Conservation (phyloP, 345 rosid species). For the Reutealis trisperma region DNA sequence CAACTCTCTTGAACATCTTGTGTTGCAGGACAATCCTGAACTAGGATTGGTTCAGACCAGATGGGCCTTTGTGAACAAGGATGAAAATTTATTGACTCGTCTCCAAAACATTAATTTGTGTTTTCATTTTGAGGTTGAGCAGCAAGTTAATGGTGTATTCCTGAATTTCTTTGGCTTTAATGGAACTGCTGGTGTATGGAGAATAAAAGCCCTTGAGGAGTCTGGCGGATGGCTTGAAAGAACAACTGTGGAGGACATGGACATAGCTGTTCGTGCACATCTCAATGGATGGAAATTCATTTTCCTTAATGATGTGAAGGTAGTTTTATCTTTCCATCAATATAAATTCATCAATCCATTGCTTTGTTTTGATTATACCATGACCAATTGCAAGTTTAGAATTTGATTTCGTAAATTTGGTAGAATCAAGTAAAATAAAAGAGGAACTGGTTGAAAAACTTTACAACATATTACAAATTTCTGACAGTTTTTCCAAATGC, state of each 20-base stretch:
- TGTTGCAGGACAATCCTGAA: conserved; percentile 61
- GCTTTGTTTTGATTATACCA: background rate
- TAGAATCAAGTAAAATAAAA: background rate
- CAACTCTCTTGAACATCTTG: conserved; percentile 6
- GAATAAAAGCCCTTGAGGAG: conserved; percentile 81
- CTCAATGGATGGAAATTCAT: conserved; percentile 88
- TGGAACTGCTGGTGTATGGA: conserved; percentile 94
- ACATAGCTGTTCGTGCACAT: conserved; percentile 87
- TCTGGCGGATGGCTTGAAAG: conserved; percentile 95
- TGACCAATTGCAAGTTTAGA: background rate
- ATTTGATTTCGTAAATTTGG: background rate
- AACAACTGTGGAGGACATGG: conserved; percentile 89
- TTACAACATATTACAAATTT: background rate
- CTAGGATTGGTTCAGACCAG: conserved; percentile 79
- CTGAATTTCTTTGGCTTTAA: conserved; percentile 88
- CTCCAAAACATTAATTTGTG: conserved; percentile 82
- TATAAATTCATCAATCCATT: background rate
- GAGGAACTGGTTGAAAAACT: background rate
- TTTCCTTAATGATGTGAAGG: conserved; percentile 82
- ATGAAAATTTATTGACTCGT: conserved; percentile 82
- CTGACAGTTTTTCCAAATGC: conserved; percentile 3
- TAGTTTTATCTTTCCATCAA: conserved; percentile 13
- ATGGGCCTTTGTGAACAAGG: conserved; percentile 84
- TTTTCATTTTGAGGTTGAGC: conserved; percentile 85
- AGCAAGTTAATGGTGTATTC: conserved; percentile 75